Conservation (phyloP, 805 yeast genomes). For the Zygotorulaspora chibaensis region DNA sequence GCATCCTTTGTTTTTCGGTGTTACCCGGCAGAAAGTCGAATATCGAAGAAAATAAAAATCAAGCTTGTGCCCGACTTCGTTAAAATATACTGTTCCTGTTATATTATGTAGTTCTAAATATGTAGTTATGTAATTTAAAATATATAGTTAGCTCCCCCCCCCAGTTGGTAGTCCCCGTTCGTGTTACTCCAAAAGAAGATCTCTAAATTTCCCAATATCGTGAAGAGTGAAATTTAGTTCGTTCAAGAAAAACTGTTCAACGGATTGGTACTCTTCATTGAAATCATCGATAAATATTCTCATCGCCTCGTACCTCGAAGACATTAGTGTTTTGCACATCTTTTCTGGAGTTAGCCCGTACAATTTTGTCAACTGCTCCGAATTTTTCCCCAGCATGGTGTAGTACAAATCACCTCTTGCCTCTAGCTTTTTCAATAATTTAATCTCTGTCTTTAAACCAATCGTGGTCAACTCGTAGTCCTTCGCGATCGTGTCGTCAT, state of each 20-base stretch:
- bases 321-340: conserved; percentile 56
- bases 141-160: background rate
- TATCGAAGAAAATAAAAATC: background rate
- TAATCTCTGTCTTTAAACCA: conserved; percentile 51
- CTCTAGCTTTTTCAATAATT: conserved; percentile 28
- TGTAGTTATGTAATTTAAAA: background rate
- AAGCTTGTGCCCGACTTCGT: background rate
- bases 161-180: no score
- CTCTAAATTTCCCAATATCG: conserved; percentile 41
- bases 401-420: conserved; percentile 37
- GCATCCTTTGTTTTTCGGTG: background rate
- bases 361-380: conserved; percentile 32
- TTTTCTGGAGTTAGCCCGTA: conserved; percentile 34
- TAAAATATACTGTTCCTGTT: no score
- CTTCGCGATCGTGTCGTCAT: conserved; percentile 56
- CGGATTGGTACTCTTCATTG: conserved; percentile 50
- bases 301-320: conserved; percentile 69
- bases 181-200: conserved; percentile 28
- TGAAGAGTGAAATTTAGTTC: conserved; percentile 42
- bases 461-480: conserved; percentile 73
- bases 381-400: conserved; percentile 20
- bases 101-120: background rate
- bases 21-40: background rate
- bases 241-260: conserved; percentile 43
- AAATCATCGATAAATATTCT: conserved; percentile 54